These are phyloP conservation scores for Marsdenia floribunda DNA, from an alignment of 257 asterid genomes.

Conservation along the genomic window DNA sequence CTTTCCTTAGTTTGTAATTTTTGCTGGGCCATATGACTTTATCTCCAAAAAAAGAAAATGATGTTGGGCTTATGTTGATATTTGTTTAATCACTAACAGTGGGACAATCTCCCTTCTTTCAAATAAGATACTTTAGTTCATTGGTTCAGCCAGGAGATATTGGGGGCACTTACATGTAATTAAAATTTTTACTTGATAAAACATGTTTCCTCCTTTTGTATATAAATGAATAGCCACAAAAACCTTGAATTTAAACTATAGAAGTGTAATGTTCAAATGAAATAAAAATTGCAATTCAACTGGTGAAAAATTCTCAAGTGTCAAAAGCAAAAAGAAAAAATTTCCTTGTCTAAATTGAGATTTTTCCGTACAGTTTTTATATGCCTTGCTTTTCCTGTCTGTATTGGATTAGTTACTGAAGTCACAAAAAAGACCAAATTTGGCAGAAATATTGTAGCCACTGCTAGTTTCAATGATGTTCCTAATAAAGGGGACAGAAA, in stretches of 20 bases:
- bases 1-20: neutral
- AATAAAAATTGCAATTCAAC: neutral
- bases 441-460: neutral
- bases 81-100: neutral
- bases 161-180: neutral
- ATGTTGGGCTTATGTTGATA: neutral
- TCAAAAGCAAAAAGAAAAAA: neutral
- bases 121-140: neutral
- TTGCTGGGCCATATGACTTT: neutral
- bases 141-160: neutral
- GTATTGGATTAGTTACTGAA: neutral
- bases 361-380: neutral
- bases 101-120: neutral
- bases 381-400: neutral
- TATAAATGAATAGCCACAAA: neutral
- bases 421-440: neutral
- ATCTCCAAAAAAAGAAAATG: neutral
- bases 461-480: neutral
- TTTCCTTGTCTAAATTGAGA: too few species aligned
- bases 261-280: too few species aligned
- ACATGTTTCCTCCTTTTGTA: too few species aligned
- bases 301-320: neutral
- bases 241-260: neutral
- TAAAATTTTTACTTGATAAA: too few species aligned
- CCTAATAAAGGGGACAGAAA: neutral